Base-by-base conservation (phyloP, 176 grass and related monocot species). In the Oryza glaberrima region DNA sequence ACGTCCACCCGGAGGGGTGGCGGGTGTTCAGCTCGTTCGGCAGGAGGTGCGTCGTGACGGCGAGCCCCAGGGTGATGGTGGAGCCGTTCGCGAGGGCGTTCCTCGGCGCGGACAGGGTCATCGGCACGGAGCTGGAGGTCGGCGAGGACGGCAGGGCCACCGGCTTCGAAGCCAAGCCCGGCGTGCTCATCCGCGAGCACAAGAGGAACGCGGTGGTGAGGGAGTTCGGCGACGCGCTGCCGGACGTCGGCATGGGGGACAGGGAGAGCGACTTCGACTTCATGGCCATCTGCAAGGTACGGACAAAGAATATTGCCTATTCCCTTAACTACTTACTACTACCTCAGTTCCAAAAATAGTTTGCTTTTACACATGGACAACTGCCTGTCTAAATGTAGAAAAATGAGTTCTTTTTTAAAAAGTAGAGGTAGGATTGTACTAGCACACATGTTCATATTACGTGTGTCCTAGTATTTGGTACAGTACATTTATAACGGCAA, bases 1-100 rank as follows among this genome's bases (percentile, higher is more conserved):
- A 97, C 85, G 95, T 97, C 16, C 95, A 97, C 78, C 95, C 95
- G 28, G 90, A 93, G 75, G 94, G 92, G 15, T 94, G 95, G 95
- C 86, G 90, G 16, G 92, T 97, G 70, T 97, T 94, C 84, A 58
- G 63, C 54, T 77, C 95, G 6, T 97, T 86, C 66, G 92, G 88
- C 10, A 75, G 69, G 84, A 13, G 83, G 60, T 97, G 46, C 49
- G 63, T 95, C 54, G 73, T 95, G n/a, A 95, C 93, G 15, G 93
- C 93, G 45, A 95, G 89, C 80, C 88, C 83, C 7, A 45, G 88
- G 81, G 80, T 89, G 60, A 90, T 94, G 90, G 86, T 91, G 25
- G 88, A 90, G 77, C 88, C 92, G 30, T 94, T 92, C 68, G 88
- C 89, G 13, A 83, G 38, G 88, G 80, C 41, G n/a, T 61, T 99